These are phyloP conservation scores for Pichia kluyveri DNA, from an alignment of 805 yeast genomes.

Conservation along the genomic window DNA sequence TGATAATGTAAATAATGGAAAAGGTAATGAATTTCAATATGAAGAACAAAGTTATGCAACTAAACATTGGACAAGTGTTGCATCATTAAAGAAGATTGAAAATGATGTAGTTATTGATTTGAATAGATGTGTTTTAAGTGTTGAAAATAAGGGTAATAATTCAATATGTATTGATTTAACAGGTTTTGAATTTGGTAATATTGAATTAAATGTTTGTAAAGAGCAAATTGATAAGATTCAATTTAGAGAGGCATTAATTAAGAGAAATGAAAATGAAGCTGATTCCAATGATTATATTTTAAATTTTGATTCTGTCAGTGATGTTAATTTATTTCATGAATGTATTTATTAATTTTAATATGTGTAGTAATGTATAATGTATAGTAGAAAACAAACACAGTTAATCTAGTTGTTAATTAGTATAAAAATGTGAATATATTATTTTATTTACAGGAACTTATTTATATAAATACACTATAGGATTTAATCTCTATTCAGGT, in stretches of 20 bases:
- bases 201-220: slow-evolving; percentile 1
- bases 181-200: slow-evolving; percentile 12
- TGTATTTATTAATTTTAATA: slow-evolving; percentile 1
- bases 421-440: no score
- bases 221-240: not conserved
- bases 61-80: slow-evolving; percentile 6
- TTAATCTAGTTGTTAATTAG: not conserved
- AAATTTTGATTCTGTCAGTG: slow-evolving; percentile 6
- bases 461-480: not conserved
- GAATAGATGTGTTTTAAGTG: slow-evolving; percentile 10
- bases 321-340: slow-evolving; percentile 1
- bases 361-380: not conserved
- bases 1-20: not conserved
- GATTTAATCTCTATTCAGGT: not conserved
- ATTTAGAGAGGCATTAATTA: not conserved
- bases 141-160: not conserved
- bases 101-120: slow-evolving; percentile 4
- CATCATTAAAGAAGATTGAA: slow-evolving; percentile 1
- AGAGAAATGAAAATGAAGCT: not conserved
- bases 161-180: slow-evolving; percentile 6
- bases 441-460: not conserved
- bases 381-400: no score
- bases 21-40: not conserved
- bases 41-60: not conserved
- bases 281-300: slow-evolving; percentile 5